Evolutionary conservation across 1,139 yeast genomes (phyloP), one percentile per base, ranked within the genome.

Genomic region (Hansenula lynferdii): DNA sequence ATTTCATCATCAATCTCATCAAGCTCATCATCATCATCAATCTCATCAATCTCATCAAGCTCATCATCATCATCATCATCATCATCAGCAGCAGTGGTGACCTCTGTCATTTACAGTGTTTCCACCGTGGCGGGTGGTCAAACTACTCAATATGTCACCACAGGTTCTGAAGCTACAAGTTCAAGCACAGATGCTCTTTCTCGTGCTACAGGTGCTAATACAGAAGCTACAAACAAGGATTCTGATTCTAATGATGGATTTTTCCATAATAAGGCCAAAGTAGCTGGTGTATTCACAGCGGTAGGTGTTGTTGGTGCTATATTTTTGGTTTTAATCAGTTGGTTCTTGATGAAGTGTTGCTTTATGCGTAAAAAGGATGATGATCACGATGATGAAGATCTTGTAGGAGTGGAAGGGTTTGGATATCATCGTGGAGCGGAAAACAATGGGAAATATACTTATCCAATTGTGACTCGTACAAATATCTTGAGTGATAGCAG

Each of bases 261-360:
- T 51, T 80, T 78, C 56, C 71, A 71, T 45, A 61, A 72, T 37
- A 72, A 67, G 40, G 86, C 85, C 1, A 79, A 78, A 48, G 87
- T 82, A 1, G 89, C 86, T 0, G 89, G 89, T 11, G 79, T 81
- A 0, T 82, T 82, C 58, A 72, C 83, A 0, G 87, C 74, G 0
- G 87, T 82, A 6, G 87, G 83, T 2, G 54, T 80, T 5, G 76
- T 75, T 3, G 74, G 61, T 0, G 52, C 70, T 1, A 76, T 69
- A 1, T 35, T 77, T 2, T 42, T 67, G 2, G 38, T 55, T 9
- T 48, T 54, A 39, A 46, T 62, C 24, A 44, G 57, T 31, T 48
- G 55, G 42, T 34, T 30, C n/a, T 31, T 36, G 31, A 27, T 34
- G 44, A 54, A 34, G 49, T 41, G 39, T 40, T 43, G 39, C 43